These are phyloP conservation scores for Colletotrichum brevisporum DNA, from an alignment of 2,329 filamentous ascomycete genomes.

Conservation along the genomic window DNA sequence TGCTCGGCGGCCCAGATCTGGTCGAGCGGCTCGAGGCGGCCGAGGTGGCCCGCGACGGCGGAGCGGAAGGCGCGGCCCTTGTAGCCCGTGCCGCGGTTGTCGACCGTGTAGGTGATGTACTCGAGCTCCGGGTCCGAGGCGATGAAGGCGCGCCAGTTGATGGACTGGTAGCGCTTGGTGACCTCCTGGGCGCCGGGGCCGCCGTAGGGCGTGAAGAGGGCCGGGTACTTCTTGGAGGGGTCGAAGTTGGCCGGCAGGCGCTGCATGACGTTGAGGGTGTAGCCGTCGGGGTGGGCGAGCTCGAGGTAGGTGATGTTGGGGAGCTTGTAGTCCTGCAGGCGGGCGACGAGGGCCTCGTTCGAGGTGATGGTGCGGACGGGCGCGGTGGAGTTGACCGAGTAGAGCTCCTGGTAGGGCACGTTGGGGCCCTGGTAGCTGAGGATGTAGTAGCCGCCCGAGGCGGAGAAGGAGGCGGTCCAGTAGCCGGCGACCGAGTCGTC, in stretches of 20 bases:
- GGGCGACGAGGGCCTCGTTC: conserved; percentile 69
- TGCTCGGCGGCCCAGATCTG: conserved; percentile 77
- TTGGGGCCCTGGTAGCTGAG: conserved; percentile 76
- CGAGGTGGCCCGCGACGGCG: conserved; percentile 70
- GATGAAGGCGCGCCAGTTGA: conserved; percentile 75
- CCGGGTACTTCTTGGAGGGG: conserved; percentile 73
- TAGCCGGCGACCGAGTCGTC: conserved; percentile 71
- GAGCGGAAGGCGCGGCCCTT: conserved; percentile 75
- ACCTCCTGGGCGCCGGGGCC: conserved; percentile 76
- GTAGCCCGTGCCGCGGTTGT: conserved; percentile 77
- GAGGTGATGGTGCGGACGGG: conserved; percentile 71
- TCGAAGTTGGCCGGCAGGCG: conserved; percentile 76
- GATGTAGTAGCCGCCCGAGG: conserved; percentile 74
- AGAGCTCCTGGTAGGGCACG: conserved; percentile 78
- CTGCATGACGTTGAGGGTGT: conserved; percentile 75
- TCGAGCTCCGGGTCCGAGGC: conserved; percentile 77
- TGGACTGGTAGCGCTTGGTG: conserved; percentile 66
- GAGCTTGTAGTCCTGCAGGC: conserved; percentile 72
- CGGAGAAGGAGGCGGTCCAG: conserved; percentile 77
- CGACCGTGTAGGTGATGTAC: conserved; percentile 77
- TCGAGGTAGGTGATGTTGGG: conserved; percentile 76
- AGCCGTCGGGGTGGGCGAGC: conserved; percentile 72
- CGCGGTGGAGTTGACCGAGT: conserved; percentile 66
- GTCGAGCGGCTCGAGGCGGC: conserved; percentile 74
- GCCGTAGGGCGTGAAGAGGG: conserved; percentile 78